Base-by-base conservation (phyloP, 257 asterid genomes). In the Solanum verrucosum region DNA sequence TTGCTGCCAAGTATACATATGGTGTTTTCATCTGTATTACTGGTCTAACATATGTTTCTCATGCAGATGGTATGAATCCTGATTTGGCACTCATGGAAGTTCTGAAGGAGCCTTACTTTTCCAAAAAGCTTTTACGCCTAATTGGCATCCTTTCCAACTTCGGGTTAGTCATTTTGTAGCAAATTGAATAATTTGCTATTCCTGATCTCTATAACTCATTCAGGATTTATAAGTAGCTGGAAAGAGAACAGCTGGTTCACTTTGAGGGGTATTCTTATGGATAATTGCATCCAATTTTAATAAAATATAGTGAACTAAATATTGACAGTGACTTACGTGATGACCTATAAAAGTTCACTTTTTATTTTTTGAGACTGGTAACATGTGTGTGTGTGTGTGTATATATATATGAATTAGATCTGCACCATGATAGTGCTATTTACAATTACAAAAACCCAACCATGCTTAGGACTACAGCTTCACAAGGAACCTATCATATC, bases 21-120 rank as follows among this genome's bases (percentile, higher is more conserved):
- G 83, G 27, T 72, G 77, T 86, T 67, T 70, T n/a, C 42, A 33
- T 71, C 88, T 74, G 73, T 52, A 52, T 34, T 86, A 34, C 46
- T 68, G 88, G n/a, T 88, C 27, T 87, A 88, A 35, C 84, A 87
- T 71, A 74, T 90, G 67, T 85, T 44, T 52, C 88, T 86, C 89
- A 37, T 89, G 90, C 95, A 96, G 99, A 94, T 91, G 95, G 92
- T 67, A 88, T 21, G 88, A 93, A 71, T 92, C 90, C 91, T 85
- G 94, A 95, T 93, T 90, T 95, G 93, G 90, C 98, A 84, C n/a
- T 84, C 86, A 88, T 92, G 86, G 95, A 93, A 87, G 93, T 88
- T 86, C 90, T 95, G 93, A 89, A 92, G 91, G 98, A 92, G 93
- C 99, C 99, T 14, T 91, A 91, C 90, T 95, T 97, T 87, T 96